These are phyloP conservation scores for Nematocida major DNA, from an alignment of 371 early-diverging fungal genomes.

Conservation along the genomic window DNA sequence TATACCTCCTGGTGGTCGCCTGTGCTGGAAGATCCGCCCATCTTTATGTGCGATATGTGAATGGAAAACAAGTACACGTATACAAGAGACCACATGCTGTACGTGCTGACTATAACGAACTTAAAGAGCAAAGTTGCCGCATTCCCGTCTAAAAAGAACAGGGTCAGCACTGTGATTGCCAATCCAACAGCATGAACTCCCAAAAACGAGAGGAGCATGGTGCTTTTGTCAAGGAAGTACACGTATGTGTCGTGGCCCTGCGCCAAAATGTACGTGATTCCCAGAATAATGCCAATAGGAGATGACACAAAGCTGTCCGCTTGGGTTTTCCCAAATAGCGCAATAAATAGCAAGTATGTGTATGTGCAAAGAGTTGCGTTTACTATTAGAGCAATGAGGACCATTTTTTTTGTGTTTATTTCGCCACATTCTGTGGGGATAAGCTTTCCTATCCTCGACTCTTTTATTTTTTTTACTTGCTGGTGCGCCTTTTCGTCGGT, in stretches of 20 bases:
- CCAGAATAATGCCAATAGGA: neutral
- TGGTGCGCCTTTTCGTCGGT: constrained; percentile 45
- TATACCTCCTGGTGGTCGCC: constrained; percentile 50
- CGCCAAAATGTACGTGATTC: neutral
- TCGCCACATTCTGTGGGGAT: constrained; percentile 26
- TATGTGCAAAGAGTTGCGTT: neutral
- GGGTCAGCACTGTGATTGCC: neutral
- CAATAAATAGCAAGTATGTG: constrained; percentile 2
- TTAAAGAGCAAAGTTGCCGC: constrained; percentile 12
- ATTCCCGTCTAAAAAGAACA: neutral
- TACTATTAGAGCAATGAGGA: neutral
- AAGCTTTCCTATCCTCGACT: constrained; percentile 32
- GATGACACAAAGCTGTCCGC: neutral
- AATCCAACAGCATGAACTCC: neutral
- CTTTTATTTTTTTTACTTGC: constrained; percentile 9
- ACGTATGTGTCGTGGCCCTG: constrained; percentile 3
- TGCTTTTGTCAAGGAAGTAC: constrained; percentile 7
- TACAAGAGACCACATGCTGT: neutral
- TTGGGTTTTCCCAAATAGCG: neutral
- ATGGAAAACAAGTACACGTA: constrained; percentile 36
- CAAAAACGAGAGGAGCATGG: constrained; percentile 32
- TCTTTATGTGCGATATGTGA: constrained; percentile 32
- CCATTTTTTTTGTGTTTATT: constrained; percentile 6
- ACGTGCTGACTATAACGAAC: neutral
- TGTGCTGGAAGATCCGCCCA: neutral